phyloP scores from a whole-genome alignment of 129 eudicot genomes.

The Arctium lappa region DNA sequence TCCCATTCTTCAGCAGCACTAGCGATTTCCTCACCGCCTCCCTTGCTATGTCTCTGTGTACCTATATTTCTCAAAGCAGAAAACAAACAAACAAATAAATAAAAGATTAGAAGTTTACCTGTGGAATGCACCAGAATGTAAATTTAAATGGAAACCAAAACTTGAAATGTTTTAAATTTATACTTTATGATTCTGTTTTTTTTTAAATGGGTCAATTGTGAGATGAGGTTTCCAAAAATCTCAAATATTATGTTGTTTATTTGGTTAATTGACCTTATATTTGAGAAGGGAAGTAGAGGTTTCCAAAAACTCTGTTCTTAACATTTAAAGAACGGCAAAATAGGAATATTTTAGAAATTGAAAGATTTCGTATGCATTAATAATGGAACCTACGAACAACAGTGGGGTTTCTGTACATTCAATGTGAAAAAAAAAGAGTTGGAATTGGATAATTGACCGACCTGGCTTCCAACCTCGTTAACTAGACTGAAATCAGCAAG shows the following conservation, averaged over 20 bases:
- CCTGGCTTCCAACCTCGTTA: conserved; percentile 80
- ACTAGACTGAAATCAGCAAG: conserved; percentile 67
- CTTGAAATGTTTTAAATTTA: no score
- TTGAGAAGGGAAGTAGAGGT: neutral
- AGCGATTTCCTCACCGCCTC: conserved; percentile 64
- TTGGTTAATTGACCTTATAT: neutral
- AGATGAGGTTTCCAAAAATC: neutral
- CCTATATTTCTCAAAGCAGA: conserved; percentile 23
- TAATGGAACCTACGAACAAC: no score
- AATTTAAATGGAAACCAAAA: neutral
- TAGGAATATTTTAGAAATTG: neutral
- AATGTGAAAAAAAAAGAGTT: neutral
- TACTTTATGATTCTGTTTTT: neutral
- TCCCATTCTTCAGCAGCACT: conserved; percentile 65
- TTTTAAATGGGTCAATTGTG: neutral
- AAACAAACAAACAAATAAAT: neutral
- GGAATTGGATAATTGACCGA: conserved; percentile 14
- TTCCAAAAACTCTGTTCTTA: neutral
- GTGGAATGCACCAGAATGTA: neutral
- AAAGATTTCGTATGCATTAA: no score
- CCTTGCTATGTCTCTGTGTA: conserved; percentile 60
- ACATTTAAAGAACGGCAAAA: neutral
- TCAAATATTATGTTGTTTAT: neutral
- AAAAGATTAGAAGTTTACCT: neutral
- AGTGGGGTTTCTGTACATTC: no score